Evolutionary conservation across 1,284 basidiomycete species (phyloP).

Genomic region (Apiotrichum laibachii): DNA sequence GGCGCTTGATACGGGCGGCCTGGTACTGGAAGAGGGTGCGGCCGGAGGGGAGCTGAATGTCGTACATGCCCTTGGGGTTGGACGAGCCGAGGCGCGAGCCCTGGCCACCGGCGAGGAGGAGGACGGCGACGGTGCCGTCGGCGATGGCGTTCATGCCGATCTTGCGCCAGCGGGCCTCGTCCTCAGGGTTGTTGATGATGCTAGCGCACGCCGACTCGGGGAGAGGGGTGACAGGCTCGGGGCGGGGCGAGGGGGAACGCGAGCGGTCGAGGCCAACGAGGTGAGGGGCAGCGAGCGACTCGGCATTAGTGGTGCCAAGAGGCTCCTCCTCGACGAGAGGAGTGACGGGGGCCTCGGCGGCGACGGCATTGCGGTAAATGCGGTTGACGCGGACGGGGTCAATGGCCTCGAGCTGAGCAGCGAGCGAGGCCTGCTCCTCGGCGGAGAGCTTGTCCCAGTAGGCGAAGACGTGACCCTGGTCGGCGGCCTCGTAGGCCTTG

Average conservation of each 20-base stretch:
- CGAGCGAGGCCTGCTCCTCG: constrained; percentile 64
- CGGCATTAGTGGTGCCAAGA: constrained; percentile 3
- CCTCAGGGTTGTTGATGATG: constrained; percentile 58
- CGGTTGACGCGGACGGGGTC: constrained; percentile 89
- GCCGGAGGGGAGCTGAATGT: constrained; percentile 88
- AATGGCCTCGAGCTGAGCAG: constrained; percentile 72
- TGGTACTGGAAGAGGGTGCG: constrained; percentile 96
- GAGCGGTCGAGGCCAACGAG: constrained; percentile 27
- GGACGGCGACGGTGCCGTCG: constrained; percentile 78
- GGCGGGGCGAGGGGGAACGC: constrained; percentile 31
- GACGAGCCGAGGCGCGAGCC: constrained; percentile 89
- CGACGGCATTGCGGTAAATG: constrained; percentile 74
- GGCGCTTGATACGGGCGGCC: constrained; percentile 83
- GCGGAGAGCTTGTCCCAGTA: constrained; percentile 77
- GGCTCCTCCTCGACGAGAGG: constrained; percentile 44
- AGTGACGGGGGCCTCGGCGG: constrained; percentile 59
- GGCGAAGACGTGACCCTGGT: constrained; percentile 82
- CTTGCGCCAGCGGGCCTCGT: constrained; percentile 66
- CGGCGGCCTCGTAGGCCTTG: constrained; percentile 68
- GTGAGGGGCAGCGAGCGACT: constrained; percentile 1
- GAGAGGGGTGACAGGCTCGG: constrained; percentile 58
- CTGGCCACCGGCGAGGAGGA: constrained; percentile 97
- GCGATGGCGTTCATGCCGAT: constrained; percentile 78
- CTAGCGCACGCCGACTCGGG: constrained; percentile 71
- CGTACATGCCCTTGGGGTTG: constrained; percentile 96